Conservation (phyloP, 768 basidiomycete species). For the Phlebiopsis flavidoalba region DNA sequence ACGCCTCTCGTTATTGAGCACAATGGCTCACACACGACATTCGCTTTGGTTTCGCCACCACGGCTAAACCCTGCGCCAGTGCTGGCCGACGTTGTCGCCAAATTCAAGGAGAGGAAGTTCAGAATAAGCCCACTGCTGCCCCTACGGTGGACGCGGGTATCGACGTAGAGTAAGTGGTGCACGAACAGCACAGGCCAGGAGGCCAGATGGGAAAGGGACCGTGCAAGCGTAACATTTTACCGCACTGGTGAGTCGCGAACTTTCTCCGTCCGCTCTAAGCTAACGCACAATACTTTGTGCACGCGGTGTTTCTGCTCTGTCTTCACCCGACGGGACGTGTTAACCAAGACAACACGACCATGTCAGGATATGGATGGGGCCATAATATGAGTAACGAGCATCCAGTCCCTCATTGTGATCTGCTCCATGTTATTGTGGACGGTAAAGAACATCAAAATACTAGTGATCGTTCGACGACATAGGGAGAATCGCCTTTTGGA, state of each 20-base stretch:
- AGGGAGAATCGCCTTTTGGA: constrained; percentile 98
- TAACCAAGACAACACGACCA: no score
- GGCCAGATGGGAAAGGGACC: constrained; percentile 95
- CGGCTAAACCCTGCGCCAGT: constrained; percentile 47
- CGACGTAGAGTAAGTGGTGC: constrained; percentile 84
- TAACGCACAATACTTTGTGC: neutral
- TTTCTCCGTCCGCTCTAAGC: neutral
- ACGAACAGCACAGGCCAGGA: constrained; percentile 67
- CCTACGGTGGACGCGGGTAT: constrained; percentile 86
- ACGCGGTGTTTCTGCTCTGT: neutral
- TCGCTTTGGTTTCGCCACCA: constrained; percentile 79
- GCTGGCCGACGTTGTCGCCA: constrained; percentile 72
- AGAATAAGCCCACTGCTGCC: constrained; percentile 77
- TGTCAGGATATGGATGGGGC: neutral
- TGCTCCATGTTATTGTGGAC: neutral
- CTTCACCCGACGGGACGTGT: neutral
- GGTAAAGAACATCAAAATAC: constrained; percentile 8
- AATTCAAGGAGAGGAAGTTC: constrained; percentile 88
- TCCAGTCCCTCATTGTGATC: constrained; percentile 1
- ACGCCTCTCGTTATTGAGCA: constrained; percentile 82
- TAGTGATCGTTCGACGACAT: constrained; percentile 20
- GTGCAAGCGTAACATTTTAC: constrained; percentile 89
- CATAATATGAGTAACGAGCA: no score
- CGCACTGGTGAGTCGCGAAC: constrained; percentile 70
- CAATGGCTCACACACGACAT: constrained; percentile 77